Conservation (phyloP, 225 moss, liverwort and hornwort species). For the Polytrichum formosum region DNA sequence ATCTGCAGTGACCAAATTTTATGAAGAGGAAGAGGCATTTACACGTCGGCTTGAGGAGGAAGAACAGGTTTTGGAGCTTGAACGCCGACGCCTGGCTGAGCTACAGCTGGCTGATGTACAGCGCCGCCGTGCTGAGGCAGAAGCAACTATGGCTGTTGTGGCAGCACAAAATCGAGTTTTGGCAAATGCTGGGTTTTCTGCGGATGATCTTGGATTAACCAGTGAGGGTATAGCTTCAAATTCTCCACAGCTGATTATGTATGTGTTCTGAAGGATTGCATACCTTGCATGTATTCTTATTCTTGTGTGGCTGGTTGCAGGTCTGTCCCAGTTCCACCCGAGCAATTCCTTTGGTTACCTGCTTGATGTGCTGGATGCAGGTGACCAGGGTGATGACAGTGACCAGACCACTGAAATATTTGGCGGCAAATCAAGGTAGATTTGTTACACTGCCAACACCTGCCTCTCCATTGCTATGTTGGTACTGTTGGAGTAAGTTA, state of each 20-base stretch:
- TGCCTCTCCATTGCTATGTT: slow-evolving; percentile 33
- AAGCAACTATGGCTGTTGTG: slow-evolving; percentile 58
- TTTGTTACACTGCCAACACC: too few relatives aligned
- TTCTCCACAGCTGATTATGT: background rate
- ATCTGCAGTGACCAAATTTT: slow-evolving; percentile 72
- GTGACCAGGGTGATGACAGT: slow-evolving; percentile 69
- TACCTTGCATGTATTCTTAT: background rate
- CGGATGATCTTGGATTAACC: slow-evolving; percentile 48
- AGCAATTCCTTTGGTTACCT: slow-evolving; percentile 85
- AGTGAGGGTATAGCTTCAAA: slow-evolving; percentile 42
- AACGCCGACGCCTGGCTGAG: slow-evolving; percentile 51
- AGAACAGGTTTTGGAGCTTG: slow-evolving; percentile 54
- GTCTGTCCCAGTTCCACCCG: slow-evolving; percentile 79
- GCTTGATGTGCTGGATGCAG: slow-evolving; percentile 81
- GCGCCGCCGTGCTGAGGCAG: slow-evolving; percentile 56
- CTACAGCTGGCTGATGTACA: slow-evolving; percentile 55
- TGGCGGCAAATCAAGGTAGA: slow-evolving; percentile 29
- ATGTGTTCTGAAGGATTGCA: background rate
- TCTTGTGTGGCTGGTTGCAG: slow-evolving; percentile 22
- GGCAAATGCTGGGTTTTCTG: slow-evolving; percentile 38
- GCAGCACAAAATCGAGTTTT: slow-evolving; percentile 57
- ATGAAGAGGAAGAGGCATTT: slow-evolving; percentile 84
- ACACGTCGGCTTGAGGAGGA: slow-evolving; percentile 82
- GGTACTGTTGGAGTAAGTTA: too few relatives aligned
- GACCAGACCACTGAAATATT: slow-evolving; percentile 59